phyloP scores from a whole-genome alignment of 2,329 filamentous ascomycete genomes.

The Xylaria arbuscula region DNA sequence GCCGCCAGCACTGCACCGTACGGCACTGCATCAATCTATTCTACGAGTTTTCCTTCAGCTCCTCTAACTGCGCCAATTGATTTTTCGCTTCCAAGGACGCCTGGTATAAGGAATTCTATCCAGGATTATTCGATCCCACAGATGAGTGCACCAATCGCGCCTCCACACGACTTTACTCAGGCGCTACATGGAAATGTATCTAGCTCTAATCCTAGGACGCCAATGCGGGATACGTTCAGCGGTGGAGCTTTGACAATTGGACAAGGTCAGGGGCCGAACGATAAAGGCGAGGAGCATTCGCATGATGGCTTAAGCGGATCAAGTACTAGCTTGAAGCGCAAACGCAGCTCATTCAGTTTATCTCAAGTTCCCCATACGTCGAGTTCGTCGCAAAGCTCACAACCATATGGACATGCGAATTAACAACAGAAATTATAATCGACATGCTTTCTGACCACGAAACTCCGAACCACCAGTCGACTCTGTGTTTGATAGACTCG shows the following conservation, averaged over 20 bases:
- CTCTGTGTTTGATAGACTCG: background rate
- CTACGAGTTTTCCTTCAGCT: conserved; percentile 63
- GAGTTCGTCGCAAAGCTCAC: conserved; percentile 43
- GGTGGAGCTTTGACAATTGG: conserved; percentile 48
- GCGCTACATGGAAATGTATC: conserved; percentile 58
- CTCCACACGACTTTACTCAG: conserved; percentile 64
- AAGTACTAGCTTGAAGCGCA: conserved; percentile 44
- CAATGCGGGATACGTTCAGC: conserved; percentile 59
- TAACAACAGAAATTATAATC: conserved; percentile 28
- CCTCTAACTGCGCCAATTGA: conserved; percentile 66
- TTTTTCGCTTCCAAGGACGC: conserved; percentile 60
- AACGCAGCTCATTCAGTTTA: conserved; percentile 50
- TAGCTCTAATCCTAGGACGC: conserved; percentile 54
- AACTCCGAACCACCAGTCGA: background rate
- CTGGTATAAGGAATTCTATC: conserved; percentile 51
- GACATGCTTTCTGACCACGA: background rate
- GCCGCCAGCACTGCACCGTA: conserved; percentile 56
- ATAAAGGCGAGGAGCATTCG: conserved; percentile 48
- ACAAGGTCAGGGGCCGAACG: conserved; percentile 44
- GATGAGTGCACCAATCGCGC: conserved; percentile 65
- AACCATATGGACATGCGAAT: conserved; percentile 46
- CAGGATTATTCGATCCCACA: conserved; percentile 65
- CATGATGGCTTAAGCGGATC: conserved; percentile 45
- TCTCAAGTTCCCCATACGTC: conserved; percentile 44
- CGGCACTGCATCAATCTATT: conserved; percentile 58